These are phyloP conservation scores for Prunus salicina DNA, from an alignment of 306 rosid genomes.

Conservation along the genomic window DNA sequence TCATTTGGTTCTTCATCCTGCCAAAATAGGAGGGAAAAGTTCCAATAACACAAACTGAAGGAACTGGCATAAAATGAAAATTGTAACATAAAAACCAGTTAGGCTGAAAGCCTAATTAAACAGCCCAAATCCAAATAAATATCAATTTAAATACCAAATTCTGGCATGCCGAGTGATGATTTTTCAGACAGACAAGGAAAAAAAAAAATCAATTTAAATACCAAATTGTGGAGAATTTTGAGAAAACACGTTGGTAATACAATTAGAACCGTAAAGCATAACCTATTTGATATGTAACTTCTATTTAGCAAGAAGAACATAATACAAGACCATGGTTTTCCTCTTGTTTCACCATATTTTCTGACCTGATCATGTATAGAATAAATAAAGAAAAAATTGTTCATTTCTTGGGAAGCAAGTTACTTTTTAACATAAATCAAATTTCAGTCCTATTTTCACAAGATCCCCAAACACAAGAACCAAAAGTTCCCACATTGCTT, in stretches of 20 bases:
- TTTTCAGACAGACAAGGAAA: background rate
- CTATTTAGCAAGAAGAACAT: background rate
- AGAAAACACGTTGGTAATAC: background rate
- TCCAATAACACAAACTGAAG: slow-evolving; percentile 14
- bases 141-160: no score
- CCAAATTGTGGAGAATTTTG: background rate
- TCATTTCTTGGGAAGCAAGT: background rate
- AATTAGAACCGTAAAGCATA: background rate
- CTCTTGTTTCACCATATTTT: background rate
- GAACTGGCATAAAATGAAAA: background rate
- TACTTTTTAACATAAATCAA: background rate
- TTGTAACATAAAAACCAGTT: background rate
- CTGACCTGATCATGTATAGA: background rate
- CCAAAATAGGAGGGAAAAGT: slow-evolving; percentile 1
- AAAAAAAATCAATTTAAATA: background rate
- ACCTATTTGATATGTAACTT: background rate
- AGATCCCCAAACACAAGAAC: background rate
- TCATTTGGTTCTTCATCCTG: slow-evolving; percentile 88
- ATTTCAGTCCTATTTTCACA: background rate
- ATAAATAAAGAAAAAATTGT: background rate
- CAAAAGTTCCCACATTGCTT: background rate
- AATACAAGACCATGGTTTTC: background rate
- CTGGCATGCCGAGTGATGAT: background rate
- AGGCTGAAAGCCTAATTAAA: background rate
- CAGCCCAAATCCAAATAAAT: background rate